Conservation (phyloP, 2,329 filamentous ascomycete species). For the Raffaelea deltoideospora region DNA sequence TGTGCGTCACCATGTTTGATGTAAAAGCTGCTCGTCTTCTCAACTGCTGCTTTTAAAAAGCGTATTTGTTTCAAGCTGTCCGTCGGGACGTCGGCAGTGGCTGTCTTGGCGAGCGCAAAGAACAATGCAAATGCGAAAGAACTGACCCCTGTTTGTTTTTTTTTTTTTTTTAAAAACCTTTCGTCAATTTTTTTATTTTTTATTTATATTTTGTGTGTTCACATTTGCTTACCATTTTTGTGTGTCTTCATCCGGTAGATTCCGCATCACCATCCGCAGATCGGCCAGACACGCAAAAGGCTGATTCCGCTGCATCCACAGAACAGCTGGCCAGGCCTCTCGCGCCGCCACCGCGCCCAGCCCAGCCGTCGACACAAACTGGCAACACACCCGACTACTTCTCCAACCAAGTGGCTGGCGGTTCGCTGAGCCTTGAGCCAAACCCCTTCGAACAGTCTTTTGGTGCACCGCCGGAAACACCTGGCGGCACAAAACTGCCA, state of each 20-base stretch:
- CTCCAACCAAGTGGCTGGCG: conserved; percentile 35
- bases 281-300: neutral
- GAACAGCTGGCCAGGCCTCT: conserved; percentile 48
- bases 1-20: too few species aligned
- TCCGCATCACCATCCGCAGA: neutral
- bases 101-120: too few species aligned
- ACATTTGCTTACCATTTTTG: too few species aligned
- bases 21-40: too few species aligned
- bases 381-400: conserved; percentile 56
- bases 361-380: conserved; percentile 24
- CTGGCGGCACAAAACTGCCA: conserved; percentile 68
- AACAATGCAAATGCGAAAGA: too few species aligned
- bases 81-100: too few species aligned
- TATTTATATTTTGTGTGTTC: too few species aligned
- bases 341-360: conserved; percentile 54
- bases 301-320: conserved; percentile 11
- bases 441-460: conserved; percentile 98
- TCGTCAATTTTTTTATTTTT: too few species aligned
- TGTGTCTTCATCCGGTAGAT: neutral
- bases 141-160: too few species aligned
- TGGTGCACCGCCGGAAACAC: conserved; percentile 57
- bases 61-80: too few species aligned
- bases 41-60: too few species aligned
- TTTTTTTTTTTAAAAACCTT: too few species aligned
- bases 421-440: conserved; percentile 60